Evolutionary conservation across 495 filamentous ascomycete genomes (phyloP).

Genomic region (Thermothielavioides terrestris): DNA sequence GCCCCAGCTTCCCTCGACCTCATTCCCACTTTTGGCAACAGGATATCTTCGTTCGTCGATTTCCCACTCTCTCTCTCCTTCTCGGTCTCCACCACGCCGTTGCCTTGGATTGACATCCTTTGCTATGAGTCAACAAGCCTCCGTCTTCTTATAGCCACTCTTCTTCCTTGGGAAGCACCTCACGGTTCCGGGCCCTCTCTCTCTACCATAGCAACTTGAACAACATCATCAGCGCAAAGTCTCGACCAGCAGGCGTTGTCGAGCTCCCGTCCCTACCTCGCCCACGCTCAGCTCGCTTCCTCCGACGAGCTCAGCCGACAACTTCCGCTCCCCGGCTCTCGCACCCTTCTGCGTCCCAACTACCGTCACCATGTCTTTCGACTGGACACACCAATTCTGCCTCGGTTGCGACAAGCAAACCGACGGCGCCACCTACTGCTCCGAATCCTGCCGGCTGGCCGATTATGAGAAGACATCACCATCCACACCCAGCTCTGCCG

Average conservation of each 20-base stretch:
- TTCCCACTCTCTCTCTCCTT: constrained; percentile 18
- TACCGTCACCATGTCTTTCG: constrained; percentile 46
- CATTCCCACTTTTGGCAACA: constrained; percentile 18
- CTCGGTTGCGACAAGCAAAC: constrained; percentile 89
- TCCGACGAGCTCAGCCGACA: not conserved
- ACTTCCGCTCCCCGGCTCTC: not conserved
- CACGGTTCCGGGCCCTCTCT: constrained; percentile 6
- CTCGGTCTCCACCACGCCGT: constrained; percentile 10
- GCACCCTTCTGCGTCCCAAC: not conserved
- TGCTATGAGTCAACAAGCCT: constrained; percentile 20
- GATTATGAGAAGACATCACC: constrained; percentile 67
- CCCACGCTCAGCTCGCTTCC: not conserved
- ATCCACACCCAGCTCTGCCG: constrained; percentile 45
- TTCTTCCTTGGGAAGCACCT: constrained; percentile 10
- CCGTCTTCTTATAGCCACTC: constrained; percentile 20
- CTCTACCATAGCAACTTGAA: constrained; percentile 4
- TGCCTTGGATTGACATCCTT: constrained; percentile 8
- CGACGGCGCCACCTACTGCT: constrained; percentile 76
- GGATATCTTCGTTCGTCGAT: constrained; percentile 18
- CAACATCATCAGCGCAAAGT: constrained; percentile 3
- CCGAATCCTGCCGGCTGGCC: constrained; percentile 80
- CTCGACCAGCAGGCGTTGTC: not conserved
- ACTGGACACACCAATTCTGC: constrained; percentile 91
- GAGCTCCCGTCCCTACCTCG: not conserved
- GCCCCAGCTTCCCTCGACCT: constrained; percentile 25